Evolutionary conservation across 108 stramenopile genomes (phyloP).

Genomic region (Fragilaria radians): DNA sequence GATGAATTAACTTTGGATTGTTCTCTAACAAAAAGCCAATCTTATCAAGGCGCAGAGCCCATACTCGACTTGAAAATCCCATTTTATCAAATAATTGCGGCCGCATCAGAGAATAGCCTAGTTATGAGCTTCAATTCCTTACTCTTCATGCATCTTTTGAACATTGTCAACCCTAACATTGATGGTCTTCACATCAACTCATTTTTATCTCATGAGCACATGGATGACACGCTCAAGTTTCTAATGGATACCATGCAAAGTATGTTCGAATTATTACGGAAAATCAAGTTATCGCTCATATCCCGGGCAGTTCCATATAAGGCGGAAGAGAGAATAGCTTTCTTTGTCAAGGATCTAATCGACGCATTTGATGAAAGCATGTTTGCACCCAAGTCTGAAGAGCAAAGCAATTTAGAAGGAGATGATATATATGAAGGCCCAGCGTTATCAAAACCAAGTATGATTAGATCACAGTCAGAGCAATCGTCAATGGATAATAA

Average conservation of each 20-base stretch:
- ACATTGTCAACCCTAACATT: constrained; percentile 16
- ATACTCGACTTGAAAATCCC: not conserved
- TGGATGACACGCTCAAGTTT: constrained; percentile 10
- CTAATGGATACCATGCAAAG: constrained; percentile 29
- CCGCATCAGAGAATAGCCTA: constrained; percentile 26
- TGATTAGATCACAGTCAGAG: not conserved
- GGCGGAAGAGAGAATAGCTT: not conserved
- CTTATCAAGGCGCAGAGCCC: not conserved
- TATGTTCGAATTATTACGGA: constrained; percentile 28
- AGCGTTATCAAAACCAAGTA: not conserved
- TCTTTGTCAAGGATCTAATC: constrained; percentile 13
- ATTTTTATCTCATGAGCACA: not conserved
- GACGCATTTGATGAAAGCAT: constrained; percentile 30
- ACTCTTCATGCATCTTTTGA: constrained; percentile 31
- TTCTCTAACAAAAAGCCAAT: not conserved
- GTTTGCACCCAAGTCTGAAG: not conserved
- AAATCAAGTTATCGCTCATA: constrained; percentile 11
- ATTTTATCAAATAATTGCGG: constrained; percentile 8
- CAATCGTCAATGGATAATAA: not conserved
- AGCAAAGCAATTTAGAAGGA: not conserved
- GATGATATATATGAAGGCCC: not conserved
- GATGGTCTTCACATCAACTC: not conserved
- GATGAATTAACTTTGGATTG: not conserved
- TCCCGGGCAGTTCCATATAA: constrained; percentile 1
- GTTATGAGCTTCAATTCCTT: constrained; percentile 32